A percentile compares a stretch with the other conserved stretches of the same genome.
phyloP scores from a whole-genome alignment of 148 eudicot species.

The Chenopodium suecicum region DNA sequence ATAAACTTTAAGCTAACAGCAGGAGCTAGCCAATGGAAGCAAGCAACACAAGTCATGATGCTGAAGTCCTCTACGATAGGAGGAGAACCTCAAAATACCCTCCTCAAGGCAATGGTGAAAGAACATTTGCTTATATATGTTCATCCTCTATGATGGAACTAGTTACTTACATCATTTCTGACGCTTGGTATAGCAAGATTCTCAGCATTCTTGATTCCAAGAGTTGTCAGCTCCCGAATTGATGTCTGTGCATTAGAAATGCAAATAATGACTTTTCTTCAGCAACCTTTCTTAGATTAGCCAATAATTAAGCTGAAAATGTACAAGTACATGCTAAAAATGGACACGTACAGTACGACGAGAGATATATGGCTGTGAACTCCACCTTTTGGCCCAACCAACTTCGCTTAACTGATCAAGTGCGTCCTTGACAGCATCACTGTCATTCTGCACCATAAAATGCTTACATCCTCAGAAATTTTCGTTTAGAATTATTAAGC shows the following conservation, averaged over 20 bases:
- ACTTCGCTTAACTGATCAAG: constrained; percentile 76
- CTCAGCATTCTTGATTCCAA: constrained; percentile 95
- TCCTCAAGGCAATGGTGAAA: background rate
- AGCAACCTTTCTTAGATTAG: background rate
- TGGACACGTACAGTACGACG: constrained; percentile 71
- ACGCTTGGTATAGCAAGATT: constrained; percentile 93
- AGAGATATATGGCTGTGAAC: constrained; percentile 91
- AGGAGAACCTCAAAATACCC: background rate
- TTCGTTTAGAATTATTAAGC: background rate
- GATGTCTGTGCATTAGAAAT: constrained; percentile 58
- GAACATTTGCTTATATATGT: background rate
- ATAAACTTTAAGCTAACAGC: background rate
- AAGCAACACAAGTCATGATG: background rate
- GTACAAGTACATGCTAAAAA: background rate
- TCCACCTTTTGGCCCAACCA: constrained; percentile 96
- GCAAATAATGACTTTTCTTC: constrained; percentile 12
- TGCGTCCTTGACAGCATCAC: constrained; percentile 88
- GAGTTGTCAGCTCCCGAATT: constrained; percentile 80
- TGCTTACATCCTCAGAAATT: background rate
- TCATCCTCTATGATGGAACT: background rate
- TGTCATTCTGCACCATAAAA: constrained; percentile 66
- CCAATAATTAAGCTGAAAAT: background rate
- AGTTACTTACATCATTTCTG: constrained; percentile 81
- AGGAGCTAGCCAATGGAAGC: background rate
- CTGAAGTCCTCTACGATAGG: background rate